Base-by-base conservation (phyloP, 2,329 filamentous ascomycete genomes). In the Aspergillus melleus region DNA sequence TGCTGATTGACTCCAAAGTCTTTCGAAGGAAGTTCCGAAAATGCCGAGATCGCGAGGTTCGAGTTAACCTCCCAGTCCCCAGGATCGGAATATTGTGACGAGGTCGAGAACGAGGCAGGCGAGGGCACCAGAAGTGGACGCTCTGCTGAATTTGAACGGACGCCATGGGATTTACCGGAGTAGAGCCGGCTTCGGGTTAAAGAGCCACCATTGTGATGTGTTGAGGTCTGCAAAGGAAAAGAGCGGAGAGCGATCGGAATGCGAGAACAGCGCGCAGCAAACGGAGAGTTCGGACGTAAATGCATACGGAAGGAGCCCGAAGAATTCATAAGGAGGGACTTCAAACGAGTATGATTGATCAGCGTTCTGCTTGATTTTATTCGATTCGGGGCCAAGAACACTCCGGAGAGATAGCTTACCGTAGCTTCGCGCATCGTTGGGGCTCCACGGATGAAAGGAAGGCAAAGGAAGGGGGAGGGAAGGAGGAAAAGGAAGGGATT, bases 1-100 rank as follows among this genome's bases (percentile, higher is more conserved):
- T 98, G 91, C 76, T 99, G 95, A 69, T 99, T 99, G 68, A 93
- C 88, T 16, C 95, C 95, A 68, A 98, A 98, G 68, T 90, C 88
- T 62, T 85, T 84, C 66, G 90, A 88, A 2, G 91, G 91, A 22
- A 95, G 82, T 71, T 94, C 84, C 30, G 88, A 87, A 78, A 94
- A 94, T 62, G 86, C 84, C 52, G 86, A 86, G 68, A 93, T 90
- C 63, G 86, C 83, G 61, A 88, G 86, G 65, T 91, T 84, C 14
- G 88, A 86, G 65, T 90, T 86, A 58, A 91, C 87, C 70, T 95
- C 90, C 91, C 90, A 94, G 69, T 88, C 86, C n/a, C 60, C 54
- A 16, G 79, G 70, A 10, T 82, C 66, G 14, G 65, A 65, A 16
- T 67, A 57, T 39, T 66, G 61, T 16, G 71, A 57, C 16, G 72